Base-by-base conservation (phyloP, 106 monocot genomes). In the Dioscorea dumetorum region DNA sequence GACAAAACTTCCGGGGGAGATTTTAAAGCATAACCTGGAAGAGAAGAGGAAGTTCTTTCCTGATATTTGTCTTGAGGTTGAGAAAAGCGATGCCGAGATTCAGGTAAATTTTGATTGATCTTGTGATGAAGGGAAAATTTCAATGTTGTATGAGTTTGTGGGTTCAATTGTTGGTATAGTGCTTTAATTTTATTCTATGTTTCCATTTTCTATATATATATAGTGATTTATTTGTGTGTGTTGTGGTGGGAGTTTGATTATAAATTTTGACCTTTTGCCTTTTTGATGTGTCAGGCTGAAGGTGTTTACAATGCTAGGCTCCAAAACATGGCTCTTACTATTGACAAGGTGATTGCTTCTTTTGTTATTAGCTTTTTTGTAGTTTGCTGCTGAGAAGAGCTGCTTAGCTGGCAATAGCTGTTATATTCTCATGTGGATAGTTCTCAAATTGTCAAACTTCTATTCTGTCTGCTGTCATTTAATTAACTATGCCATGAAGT, bases 251-350 rank as follows among this genome's bases (percentile, higher is more conserved):
- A 41, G 41, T 41, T 41, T 41, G 41, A 41, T 41, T 41, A 41
- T 41, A 41, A 41, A 41, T 33, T 54, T 68, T 23, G 68, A 41
- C 12, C 15, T 19, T 10, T 16, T 49, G 49, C 35, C 34, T 28
- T 19, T 72, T 59, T 15, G 22, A 71, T 67, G 74, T 13, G 24
- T 62, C 68, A 95, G 92, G 99, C 99, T 28, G 99, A 99, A 51
- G 99, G 99, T 61, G 99, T 99, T 57, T 87, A 84, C 60, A 99
- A 93, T 70, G 70, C 87, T 50, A 84, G 99, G 66, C 87, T 99
- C 59, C 99, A 99, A 74, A 93, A 85, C 61, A 67, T 93, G 72
- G 92, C 87, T 19, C 73, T 90, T 62, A 93, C 99, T 24, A 84
- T 99, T 73, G 93, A 99, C 76, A 99, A 99, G 92, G 97, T 97